These are phyloP conservation scores for Boletus sp. DNA, from an alignment of 1,284 basidiomycete genomes.

Conservation along the genomic window DNA sequence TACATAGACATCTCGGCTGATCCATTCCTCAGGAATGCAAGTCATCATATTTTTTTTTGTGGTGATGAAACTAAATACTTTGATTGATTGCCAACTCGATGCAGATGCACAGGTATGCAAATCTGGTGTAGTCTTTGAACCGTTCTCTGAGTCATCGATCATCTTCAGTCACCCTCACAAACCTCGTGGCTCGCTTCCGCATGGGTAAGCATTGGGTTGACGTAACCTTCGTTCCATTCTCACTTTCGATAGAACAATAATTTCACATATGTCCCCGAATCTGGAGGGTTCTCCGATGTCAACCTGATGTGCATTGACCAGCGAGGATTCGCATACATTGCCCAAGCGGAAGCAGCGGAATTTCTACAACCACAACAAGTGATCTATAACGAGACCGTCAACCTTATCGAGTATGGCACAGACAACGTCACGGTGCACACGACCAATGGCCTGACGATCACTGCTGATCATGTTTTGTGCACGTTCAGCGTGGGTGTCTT, in stretches of 20 bases:
- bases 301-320: constrained; percentile 6
- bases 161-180: constrained; percentile 7
- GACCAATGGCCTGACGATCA: not conserved
- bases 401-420: not conserved
- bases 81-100: not conserved
- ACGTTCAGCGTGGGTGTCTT: constrained; percentile 9
- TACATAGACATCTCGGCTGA: not conserved
- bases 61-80: not conserved
- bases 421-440: constrained; percentile 8
- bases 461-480: constrained; percentile 9
- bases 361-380: constrained; percentile 8
- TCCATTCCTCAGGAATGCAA: constrained; percentile 11
- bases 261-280: constrained; percentile 9
- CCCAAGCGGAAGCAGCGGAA: constrained; percentile 3
- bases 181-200: constrained; percentile 11
- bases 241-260: constrained; percentile 7
- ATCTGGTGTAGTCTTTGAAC: not conserved
- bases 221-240: not conserved
- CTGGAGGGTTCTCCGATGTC: constrained; percentile 2
- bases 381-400: constrained; percentile 8
- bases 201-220: constrained; percentile 1
- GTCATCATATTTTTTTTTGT: not conserved
- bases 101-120: constrained; percentile 11
- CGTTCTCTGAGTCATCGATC: not conserved
- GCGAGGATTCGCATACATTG: constrained; percentile 10